Conservation (phyloP, 1,139 yeast species). For the Lodderomyces orthopsilosis region DNA sequence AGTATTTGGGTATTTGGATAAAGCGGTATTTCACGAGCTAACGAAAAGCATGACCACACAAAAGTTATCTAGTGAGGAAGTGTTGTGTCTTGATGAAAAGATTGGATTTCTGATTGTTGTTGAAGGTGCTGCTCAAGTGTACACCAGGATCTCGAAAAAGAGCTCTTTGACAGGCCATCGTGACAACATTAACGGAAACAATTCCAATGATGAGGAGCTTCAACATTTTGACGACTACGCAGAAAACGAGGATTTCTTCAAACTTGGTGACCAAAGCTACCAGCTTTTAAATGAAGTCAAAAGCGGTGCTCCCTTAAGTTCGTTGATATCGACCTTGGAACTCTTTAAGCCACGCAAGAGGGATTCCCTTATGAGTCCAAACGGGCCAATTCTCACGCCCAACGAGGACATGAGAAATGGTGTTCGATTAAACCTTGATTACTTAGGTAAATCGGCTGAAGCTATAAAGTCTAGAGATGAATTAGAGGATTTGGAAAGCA, state of each 20-base stretch:
- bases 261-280: slow-evolving; percentile 51
- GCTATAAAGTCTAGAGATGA: not conserved
- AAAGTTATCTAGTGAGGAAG: slow-evolving; percentile 73
- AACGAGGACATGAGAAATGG: slow-evolving; percentile 7
- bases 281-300: slow-evolving; percentile 82
- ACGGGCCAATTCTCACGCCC: not conserved
- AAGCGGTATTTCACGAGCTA: slow-evolving; percentile 86
- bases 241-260: slow-evolving; percentile 25
- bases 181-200: slow-evolving; percentile 1
- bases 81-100: slow-evolving; percentile 66
- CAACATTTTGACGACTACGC: slow-evolving; percentile 1
- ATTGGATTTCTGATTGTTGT: slow-evolving; percentile 92
- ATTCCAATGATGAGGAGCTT: not conserved
- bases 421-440: slow-evolving; percentile 11
- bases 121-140: slow-evolving; percentile 85
- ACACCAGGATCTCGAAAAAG: slow-evolving; percentile 45
- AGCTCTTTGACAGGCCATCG: slow-evolving; percentile 9
- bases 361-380: slow-evolving; percentile 8
- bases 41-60: slow-evolving; percentile 92
- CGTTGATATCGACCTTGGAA: slow-evolving; percentile 75
- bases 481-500: not conserved
- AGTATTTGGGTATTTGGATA: slow-evolving; percentile 89
- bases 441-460: slow-evolving; percentile 4
- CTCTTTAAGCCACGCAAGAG: slow-evolving; percentile 33
- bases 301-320: slow-evolving; percentile 82